phyloP scores from a whole-genome alignment of 2,329 filamentous ascomycete genomes.

The Setomelanomma holmii region DNA sequence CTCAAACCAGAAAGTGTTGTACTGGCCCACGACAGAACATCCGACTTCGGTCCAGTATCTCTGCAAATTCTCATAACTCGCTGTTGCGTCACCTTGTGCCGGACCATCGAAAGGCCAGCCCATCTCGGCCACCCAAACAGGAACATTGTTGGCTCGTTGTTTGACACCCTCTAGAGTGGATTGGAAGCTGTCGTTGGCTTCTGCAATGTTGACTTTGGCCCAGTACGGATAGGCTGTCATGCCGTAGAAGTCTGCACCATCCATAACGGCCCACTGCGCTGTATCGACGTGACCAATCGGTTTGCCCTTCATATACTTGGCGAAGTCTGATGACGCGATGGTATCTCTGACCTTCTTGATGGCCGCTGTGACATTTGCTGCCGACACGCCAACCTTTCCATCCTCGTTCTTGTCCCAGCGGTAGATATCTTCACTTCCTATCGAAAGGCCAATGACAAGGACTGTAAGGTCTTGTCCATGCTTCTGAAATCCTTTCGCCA shows the following conservation, averaged over 20 bases:
- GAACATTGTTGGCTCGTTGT: slow-evolving; percentile 24
- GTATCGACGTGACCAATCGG: slow-evolving; percentile 52
- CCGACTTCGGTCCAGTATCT: slow-evolving; percentile 40
- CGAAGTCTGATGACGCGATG: slow-evolving; percentile 66
- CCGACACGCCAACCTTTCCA: slow-evolving; percentile 68
- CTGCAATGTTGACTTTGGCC: slow-evolving; percentile 37
- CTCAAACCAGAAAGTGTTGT: slow-evolving; percentile 45
- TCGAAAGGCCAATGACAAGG: slow-evolving; percentile 45
- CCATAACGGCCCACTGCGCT: slow-evolving; percentile 28
- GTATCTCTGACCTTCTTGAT: slow-evolving; percentile 37
- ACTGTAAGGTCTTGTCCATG: slow-evolving; percentile 59
- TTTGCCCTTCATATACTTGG: slow-evolving; percentile 47
- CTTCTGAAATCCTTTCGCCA: slow-evolving; percentile 38
- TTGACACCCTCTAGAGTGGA: slow-evolving; percentile 27
- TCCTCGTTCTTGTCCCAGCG: slow-evolving; percentile 48
- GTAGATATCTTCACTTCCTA: slow-evolving; percentile 63
- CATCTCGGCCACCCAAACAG: slow-evolving; percentile 46
- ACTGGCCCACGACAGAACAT: slow-evolving; percentile 37
- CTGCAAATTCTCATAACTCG: slow-evolving; percentile 31
- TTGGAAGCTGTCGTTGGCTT: slow-evolving; percentile 48
- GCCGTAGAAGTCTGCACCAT: slow-evolving; percentile 42
- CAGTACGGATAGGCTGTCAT: slow-evolving; percentile 46
- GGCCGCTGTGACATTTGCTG: slow-evolving; percentile 68
- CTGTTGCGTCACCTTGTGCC: slow-evolving; percentile 13
- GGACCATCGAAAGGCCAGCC: slow-evolving; percentile 38